Base-by-base conservation (phyloP, 306 rosid species). In the Heteromeles arbutifolia region DNA sequence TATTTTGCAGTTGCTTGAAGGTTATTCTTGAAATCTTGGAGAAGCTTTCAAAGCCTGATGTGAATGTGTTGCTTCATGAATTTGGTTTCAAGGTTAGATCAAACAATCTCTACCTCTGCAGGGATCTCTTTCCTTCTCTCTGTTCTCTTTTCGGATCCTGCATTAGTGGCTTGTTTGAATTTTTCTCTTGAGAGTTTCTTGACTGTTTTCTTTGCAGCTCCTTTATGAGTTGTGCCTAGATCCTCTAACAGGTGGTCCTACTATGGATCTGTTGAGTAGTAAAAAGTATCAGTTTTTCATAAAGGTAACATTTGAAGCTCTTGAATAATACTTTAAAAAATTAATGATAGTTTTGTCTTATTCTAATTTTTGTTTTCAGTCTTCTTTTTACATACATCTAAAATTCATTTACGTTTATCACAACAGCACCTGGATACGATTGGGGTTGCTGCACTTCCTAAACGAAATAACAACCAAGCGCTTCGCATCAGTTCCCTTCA, bases 401-500 rank as follows among this genome's bases (percentile, higher is more conserved):
- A 34, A 21, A 61, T 58, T 25, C 50, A 34, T 66, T 62, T 59
- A 56, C 37, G 22, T 22, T 72, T 73, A 54, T 73, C 21, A 73
- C 85, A 78, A 25, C 87, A 95, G 98, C 98, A 95, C 82, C 84
- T 95, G 67, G 93, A 89, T 79, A 83, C 90, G 25, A 71, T 95
- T 81, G 96, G 96, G 74, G 79, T 92, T 75, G 88, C 96, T 57
- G 96, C 96, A 48, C 98, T 95, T 84, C 97, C 97, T 61, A 95
- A 90, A 82, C 87, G 98, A 66, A 95, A 78, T 72, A 87, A 83
- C 88, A 92, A 89, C 82, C 97, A 92, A 81, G 81, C 92, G 19
- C 96, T 90, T 41, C 98, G 98, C 3, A 85, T 90, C 83, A 92
- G 97, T 81, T 92, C 97, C 54, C 98, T 95, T 85, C 98, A 95